Evolutionary conservation across 78 protist genomes (phyloP).

Genomic region (Dictyostelium discoideum): DNA sequence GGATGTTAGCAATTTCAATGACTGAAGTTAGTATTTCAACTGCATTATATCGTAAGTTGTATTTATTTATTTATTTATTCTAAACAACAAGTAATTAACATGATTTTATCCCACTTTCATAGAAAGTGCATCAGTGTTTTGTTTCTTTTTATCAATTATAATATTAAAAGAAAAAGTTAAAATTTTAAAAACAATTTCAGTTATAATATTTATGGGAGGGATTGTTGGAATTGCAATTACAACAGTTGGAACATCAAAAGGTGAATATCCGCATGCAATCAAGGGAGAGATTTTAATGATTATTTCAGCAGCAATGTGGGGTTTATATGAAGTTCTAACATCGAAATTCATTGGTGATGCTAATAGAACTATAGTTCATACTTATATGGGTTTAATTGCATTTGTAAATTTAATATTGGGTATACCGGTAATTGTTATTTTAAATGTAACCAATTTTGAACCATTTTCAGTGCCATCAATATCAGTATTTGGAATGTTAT

Average conservation of each 20-base stretch:
- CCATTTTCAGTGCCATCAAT: background rate
- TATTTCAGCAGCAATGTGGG: slow-evolving; percentile 43
- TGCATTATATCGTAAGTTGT: slow-evolving; percentile 28
- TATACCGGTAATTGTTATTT: slow-evolving; percentile 7
- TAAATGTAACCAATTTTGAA: slow-evolving; percentile 15
- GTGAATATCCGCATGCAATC: slow-evolving; percentile 17
- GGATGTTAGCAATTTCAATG: slow-evolving; percentile 46
- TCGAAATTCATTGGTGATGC: slow-evolving; percentile 35
- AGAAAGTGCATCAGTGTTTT: slow-evolving; percentile 49
- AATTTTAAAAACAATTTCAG: slow-evolving; percentile 18
- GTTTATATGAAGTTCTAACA: slow-evolving; percentile 53
- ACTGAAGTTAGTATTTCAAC: slow-evolving; percentile 62
- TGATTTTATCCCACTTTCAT: too few relatives aligned
- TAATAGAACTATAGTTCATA: slow-evolving; percentile 33
- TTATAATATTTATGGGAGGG: slow-evolving; percentile 43
- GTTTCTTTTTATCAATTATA: slow-evolving; percentile 43
- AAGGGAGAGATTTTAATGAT: slow-evolving; percentile 54
- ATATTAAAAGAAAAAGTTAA: slow-evolving; percentile 49
- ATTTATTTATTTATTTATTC: too few relatives aligned
- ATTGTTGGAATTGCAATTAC: slow-evolving; percentile 44
- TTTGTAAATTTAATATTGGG: slow-evolving; percentile 2
- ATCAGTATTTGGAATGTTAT: slow-evolving; percentile 2
- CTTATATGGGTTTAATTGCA: slow-evolving; percentile 20
- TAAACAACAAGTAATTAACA: too few relatives aligned
- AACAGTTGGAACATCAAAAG: background rate